phyloP scores from a whole-genome alignment of 1,284 basidiomycete genomes.

The Hemileia vastatrix region DNA sequence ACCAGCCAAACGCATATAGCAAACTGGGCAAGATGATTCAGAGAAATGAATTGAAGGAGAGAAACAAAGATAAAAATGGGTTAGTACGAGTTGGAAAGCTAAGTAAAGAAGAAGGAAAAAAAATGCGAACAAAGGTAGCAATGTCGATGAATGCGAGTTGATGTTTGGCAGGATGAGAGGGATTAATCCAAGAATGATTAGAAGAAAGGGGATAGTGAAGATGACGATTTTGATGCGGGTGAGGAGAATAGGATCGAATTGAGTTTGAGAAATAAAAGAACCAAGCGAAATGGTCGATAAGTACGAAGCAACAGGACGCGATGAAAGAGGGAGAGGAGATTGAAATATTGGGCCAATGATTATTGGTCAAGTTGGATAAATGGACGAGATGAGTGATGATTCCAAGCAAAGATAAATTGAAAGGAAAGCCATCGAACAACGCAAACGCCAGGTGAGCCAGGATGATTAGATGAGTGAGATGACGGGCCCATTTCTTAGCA shows the following conservation, averaged over 20 bases:
- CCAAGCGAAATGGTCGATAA: constrained; percentile 83
- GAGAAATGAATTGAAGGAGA: too few relatives aligned
- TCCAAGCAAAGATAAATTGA: constrained; percentile 61
- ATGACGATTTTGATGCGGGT: not conserved
- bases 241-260: not conserved
- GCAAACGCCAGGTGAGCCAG: constrained; percentile 1
- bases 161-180: constrained; percentile 24
- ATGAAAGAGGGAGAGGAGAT: constrained; percentile 72
- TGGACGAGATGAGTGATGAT: constrained; percentile 74
- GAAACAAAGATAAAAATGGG: not conserved
- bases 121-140: constrained; percentile 57
- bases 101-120: not conserved
- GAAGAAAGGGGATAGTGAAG: too few relatives aligned
- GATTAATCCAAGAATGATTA: too few relatives aligned
- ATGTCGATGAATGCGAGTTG: constrained; percentile 72
- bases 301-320: constrained; percentile 67
- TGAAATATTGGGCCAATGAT: constrained; percentile 83
- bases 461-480: constrained; percentile 59
- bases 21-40: constrained; percentile 49
- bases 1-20: constrained; percentile 84
- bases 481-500: constrained; percentile 68
- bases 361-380: constrained; percentile 67
- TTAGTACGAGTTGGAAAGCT: not conserved
- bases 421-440: constrained; percentile 1
- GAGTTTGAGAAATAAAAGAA: constrained; percentile 76